Evolutionary conservation across 768 basidiomycete genomes (phyloP).

Genomic region (Thelephora ganbajun): DNA sequence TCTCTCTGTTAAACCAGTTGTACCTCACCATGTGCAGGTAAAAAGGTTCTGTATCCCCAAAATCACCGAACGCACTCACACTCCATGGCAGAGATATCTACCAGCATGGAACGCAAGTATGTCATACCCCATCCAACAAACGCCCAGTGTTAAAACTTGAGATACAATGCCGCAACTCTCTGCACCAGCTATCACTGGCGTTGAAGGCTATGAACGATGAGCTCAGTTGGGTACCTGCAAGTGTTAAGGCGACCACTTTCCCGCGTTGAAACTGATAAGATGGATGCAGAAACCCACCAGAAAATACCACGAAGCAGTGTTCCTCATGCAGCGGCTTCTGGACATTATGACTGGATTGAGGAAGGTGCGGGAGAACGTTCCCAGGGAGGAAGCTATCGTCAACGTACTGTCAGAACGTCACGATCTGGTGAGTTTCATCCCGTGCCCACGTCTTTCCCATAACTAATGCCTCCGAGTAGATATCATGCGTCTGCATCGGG

Average conservation of each 20-base stretch:
- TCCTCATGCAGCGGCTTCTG: conserved; percentile 24
- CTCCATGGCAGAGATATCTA: conserved; percentile 21
- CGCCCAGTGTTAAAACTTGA: conserved; percentile 26
- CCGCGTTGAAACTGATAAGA: neutral
- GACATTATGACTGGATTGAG: conserved; percentile 31
- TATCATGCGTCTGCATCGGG: conserved; percentile 31
- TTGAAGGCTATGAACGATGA: conserved; percentile 31
- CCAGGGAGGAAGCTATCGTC: conserved; percentile 27
- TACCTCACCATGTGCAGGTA: conserved; percentile 30
- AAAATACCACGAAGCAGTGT: conserved; percentile 25
- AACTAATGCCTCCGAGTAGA: conserved; percentile 10
- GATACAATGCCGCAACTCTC: conserved; percentile 24
- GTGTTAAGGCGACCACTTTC: conserved; percentile 6
- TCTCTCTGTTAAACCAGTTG: conserved; percentile 27
- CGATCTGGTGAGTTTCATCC: conserved; percentile 21
- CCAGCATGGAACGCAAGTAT: conserved; percentile 11
- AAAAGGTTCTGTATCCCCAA: conserved; percentile 2
- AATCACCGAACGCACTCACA: neutral
- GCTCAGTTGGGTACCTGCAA: conserved; percentile 31
- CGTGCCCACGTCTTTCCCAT: neutral
- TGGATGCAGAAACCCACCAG: conserved; percentile 29
- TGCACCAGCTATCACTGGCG: conserved; percentile 24
- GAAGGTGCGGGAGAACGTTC: conserved; percentile 33
- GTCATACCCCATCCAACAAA: conserved; percentile 15
- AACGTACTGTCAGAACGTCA: conserved; percentile 25